These are phyloP conservation scores for Boehmeria nivea DNA, from an alignment of 306 rosid genomes.

Conservation along the genomic window DNA sequence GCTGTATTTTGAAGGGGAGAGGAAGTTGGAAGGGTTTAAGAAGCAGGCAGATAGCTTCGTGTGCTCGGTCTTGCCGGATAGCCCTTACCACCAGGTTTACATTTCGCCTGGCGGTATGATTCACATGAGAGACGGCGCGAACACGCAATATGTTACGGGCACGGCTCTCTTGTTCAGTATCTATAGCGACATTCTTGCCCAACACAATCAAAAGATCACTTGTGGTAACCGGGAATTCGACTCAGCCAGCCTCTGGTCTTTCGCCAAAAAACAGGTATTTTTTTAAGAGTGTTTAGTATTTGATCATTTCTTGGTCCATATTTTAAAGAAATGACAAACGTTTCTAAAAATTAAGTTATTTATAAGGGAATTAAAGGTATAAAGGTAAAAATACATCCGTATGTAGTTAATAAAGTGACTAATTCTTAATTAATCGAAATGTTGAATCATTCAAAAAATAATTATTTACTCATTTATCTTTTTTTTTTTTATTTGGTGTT, in stretches of 20 bases:
- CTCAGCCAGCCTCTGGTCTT: constrained; percentile 26
- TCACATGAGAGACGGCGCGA: constrained; percentile 86
- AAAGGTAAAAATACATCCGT: too few relatives aligned
- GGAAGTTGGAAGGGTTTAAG: constrained; percentile 44
- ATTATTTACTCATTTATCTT: too few relatives aligned
- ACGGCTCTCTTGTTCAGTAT: constrained; percentile 44
- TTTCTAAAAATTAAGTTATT: too few relatives aligned
- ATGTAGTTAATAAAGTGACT: too few relatives aligned
- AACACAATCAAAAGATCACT: constrained; percentile 32
- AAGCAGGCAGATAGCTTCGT: constrained; percentile 58
- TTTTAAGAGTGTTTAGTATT: too few relatives aligned
- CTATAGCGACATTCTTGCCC: constrained; percentile 60
- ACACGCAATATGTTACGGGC: constrained; percentile 70
- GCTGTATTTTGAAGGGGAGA: constrained; percentile 52
- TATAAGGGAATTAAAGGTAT: too few relatives aligned
- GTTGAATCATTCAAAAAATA: too few relatives aligned
- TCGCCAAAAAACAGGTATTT: constrained; percentile 65
- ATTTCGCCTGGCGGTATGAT: constrained; percentile 61
- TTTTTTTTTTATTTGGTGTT: too few relatives aligned
- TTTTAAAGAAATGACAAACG: too few relatives aligned
- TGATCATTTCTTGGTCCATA: too few relatives aligned
- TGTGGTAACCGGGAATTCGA: constrained; percentile 47
- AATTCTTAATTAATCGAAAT: too few relatives aligned
- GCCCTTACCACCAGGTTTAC: constrained; percentile 63
- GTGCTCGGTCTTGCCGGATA: constrained; percentile 73